Conservation (phyloP, 31 red algal genomes). For the Bonnemaisonia californica region DNA sequence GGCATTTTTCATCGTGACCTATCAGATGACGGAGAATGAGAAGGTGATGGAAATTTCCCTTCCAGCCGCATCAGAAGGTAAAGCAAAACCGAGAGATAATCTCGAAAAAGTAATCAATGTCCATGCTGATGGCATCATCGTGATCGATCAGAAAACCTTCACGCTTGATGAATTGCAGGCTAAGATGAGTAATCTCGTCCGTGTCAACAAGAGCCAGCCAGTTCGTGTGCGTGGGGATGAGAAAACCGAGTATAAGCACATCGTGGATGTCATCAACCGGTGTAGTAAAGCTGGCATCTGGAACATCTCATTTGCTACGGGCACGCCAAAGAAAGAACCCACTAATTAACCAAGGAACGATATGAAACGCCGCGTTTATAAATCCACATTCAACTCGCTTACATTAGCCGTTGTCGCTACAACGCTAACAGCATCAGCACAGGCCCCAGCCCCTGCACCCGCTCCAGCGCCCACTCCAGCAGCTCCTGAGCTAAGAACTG, state of each 20-base stretch:
- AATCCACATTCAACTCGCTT: background rate
- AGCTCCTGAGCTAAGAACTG: background rate
- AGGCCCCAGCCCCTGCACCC: background rate
- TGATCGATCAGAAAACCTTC: constrained; percentile 1
- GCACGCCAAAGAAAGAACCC: background rate
- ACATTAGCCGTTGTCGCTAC: background rate
- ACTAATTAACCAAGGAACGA: background rate
- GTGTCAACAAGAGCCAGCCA: constrained; percentile 15
- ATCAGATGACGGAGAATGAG: constrained; percentile 22
- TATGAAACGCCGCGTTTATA: background rate
- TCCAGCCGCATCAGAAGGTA: constrained; percentile 9
- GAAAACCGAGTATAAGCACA: background rate
- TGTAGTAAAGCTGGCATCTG: constrained; percentile 30
- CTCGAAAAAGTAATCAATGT: constrained; percentile 18
- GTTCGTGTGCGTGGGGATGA: constrained; percentile 7
- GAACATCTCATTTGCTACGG: constrained; percentile 19
- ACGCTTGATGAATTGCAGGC: constrained; percentile 14
- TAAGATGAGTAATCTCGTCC: constrained; percentile 14
- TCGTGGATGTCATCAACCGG: constrained; percentile 14
- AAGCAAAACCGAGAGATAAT: background rate
- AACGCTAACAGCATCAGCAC: background rate
- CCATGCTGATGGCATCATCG: constrained; percentile 1
- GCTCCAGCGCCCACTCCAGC: background rate
- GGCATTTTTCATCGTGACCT: constrained; percentile 21
- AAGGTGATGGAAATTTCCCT: background rate